Conservation (phyloP, 2,329 filamentous ascomycete species). For the Tolypocladium guangdongense region DNA sequence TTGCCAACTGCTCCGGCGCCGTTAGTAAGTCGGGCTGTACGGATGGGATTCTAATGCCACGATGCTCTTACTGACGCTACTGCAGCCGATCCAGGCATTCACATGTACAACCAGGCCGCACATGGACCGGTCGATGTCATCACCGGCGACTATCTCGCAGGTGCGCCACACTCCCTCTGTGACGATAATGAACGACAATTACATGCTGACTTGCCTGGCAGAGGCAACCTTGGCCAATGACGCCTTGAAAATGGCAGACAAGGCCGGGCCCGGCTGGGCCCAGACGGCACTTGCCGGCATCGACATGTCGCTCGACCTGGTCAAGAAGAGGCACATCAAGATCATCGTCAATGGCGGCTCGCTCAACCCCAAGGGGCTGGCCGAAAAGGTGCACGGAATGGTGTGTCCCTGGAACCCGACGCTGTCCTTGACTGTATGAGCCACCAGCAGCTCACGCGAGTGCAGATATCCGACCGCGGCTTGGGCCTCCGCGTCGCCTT, state of each 20-base stretch:
- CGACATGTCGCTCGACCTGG: conserved; percentile 18
- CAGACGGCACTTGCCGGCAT: conserved; percentile 12
- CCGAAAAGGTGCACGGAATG: conserved; percentile 17
- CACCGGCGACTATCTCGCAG: conserved; percentile 29
- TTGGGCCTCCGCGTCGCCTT: conserved; percentile 23
- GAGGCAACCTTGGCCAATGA: conserved; percentile 16
- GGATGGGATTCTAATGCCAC: neutral
- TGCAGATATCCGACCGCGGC: conserved; percentile 14
- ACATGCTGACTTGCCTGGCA: conserved; percentile 9
- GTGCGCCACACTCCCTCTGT: conserved; percentile 4
- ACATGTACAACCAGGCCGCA: conserved; percentile 19
- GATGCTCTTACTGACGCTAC: neutral
- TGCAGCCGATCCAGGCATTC: conserved; percentile 9
- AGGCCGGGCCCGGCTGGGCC: conserved; percentile 10
- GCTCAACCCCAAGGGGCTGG: conserved; percentile 40
- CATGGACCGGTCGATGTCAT: conserved; percentile 33
- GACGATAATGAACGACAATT: neutral
- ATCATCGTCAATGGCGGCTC: conserved; percentile 46
- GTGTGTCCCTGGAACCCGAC: conserved; percentile 1
- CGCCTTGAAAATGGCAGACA: conserved; percentile 5
- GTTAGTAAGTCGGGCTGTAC: conserved; percentile 4
- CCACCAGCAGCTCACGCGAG: neutral
- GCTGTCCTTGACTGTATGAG: neutral
- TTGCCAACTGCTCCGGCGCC: conserved; percentile 16
- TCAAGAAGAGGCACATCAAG: conserved; percentile 35